A percentile compares a stretch with the other conserved stretches of the same genome.
phyloP scores from a whole-genome alignment of 306 rosid species.

The Luffa aegyptiaca region DNA sequence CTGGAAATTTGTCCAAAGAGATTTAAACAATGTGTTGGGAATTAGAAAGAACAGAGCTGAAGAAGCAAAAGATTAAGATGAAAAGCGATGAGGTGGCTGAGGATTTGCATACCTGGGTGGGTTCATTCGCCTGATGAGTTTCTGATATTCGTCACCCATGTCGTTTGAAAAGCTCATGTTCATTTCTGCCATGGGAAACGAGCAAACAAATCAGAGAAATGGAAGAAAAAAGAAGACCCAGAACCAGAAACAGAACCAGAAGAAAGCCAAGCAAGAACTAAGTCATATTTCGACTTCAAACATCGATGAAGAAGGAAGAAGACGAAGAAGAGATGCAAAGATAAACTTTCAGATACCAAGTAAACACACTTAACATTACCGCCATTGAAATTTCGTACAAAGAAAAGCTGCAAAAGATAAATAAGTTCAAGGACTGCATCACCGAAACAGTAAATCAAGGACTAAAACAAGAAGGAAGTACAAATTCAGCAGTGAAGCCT shows the following conservation, averaged over 20 bases:
- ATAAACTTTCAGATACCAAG: background rate
- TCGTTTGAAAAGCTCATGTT: conserved; percentile 58
- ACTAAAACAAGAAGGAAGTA: background rate
- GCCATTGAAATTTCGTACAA: background rate
- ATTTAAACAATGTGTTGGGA: background rate
- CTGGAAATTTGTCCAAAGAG: conserved; percentile 26
- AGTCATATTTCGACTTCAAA: background rate
- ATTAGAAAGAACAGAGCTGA: background rate
- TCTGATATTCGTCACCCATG: conserved; percentile 83
- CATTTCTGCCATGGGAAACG: background rate
- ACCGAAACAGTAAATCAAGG: background rate
- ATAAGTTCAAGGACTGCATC: background rate
- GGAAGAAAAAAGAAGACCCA: background rate
- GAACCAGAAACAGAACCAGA: background rate
- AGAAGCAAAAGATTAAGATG: background rate
- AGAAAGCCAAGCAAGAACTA: background rate
- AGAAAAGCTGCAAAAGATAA: background rate
- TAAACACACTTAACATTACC: background rate
- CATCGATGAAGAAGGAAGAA: background rate
- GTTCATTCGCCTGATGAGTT: conserved; percentile 81
- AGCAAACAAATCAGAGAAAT: background rate
- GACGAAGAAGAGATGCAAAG: background rate
- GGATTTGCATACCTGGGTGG: conserved; percentile 53
- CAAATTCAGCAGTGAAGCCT: background rate
- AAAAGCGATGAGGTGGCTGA: background rate